Evolutionary conservation across 1,284 basidiomycete genomes (phyloP).

Genomic region (Vanrija sp.): DNA sequence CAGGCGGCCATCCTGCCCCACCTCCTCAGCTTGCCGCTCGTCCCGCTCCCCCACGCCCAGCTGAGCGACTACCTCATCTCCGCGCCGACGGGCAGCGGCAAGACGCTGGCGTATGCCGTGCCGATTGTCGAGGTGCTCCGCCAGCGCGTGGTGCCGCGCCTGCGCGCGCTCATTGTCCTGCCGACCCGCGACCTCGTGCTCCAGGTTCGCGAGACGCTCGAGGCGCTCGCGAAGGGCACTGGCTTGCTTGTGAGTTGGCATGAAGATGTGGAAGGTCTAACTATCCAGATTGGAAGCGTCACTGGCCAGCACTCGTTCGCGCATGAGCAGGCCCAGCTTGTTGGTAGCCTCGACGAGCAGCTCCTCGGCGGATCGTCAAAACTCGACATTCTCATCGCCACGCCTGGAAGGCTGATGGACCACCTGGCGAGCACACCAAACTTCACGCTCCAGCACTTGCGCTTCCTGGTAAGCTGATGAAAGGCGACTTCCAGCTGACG

Average conservation of each 20-base stretch:
- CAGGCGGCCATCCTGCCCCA: constrained; percentile 45
- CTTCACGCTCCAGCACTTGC: constrained; percentile 87
- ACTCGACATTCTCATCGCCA: constrained; percentile 91
- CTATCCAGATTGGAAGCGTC: constrained; percentile 43
- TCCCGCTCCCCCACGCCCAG: constrained; percentile 66
- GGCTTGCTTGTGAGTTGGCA: constrained; percentile 65
- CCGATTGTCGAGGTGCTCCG: constrained; percentile 86
- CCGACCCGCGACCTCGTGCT: constrained; percentile 93
- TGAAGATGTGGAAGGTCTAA: neutral
- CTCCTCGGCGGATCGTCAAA: constrained; percentile 66
- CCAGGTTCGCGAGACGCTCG: constrained; percentile 90
- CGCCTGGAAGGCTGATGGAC: constrained; percentile 90
- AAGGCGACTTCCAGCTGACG: neutral
- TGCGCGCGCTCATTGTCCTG: constrained; percentile 87
- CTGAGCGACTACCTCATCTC: constrained; percentile 89
- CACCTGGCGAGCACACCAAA: constrained; percentile 83
- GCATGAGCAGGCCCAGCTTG: constrained; percentile 45
- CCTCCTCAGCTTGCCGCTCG: constrained; percentile 36
- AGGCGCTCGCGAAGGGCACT: constrained; percentile 75
- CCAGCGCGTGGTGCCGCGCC: constrained; percentile 66
- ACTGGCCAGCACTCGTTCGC: constrained; percentile 48
- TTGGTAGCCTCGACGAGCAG: constrained; percentile 30
- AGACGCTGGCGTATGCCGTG: constrained; percentile 89
- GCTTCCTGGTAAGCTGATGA: constrained; percentile 65
- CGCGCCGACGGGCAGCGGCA: constrained; percentile 95